A percentile compares a stretch with the other conserved stretches of the same genome.
These are phyloP conservation scores for Ogataea paraovalis DNA, from an alignment of 805 yeast genomes.

Conservation along the genomic window DNA sequence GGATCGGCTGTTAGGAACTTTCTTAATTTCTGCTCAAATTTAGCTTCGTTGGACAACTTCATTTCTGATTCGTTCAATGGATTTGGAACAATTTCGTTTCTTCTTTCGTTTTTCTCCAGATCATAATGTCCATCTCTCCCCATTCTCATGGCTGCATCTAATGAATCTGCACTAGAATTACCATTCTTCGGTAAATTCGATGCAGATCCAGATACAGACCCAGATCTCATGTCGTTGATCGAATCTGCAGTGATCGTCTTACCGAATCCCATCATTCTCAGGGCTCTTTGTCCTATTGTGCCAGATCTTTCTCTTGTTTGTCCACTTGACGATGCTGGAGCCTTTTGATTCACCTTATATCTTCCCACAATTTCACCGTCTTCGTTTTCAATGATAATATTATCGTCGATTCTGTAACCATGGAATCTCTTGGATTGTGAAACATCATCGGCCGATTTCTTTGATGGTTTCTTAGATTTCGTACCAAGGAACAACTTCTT, in stretches of 20 bases:
- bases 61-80: background rate
- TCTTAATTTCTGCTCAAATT: constrained; percentile 25
- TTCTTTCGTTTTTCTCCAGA: constrained; percentile 17
- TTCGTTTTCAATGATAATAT: constrained; percentile 78
- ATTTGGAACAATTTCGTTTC: constrained; percentile 22
- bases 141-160: background rate
- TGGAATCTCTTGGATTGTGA: constrained; percentile 33
- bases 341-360: constrained; percentile 60
- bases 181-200: background rate
- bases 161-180: constrained; percentile 4
- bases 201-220: too few relatives aligned
- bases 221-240: too few relatives aligned
- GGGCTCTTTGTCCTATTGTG: constrained; percentile 17
- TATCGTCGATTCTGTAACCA: constrained; percentile 79
- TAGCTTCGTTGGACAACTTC: constrained; percentile 6
- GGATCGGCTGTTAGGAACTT: constrained; percentile 24
- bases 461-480: constrained; percentile 5
- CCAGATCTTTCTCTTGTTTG: constrained; percentile 8
- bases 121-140: constrained; percentile 9
- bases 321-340: background rate
- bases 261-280: constrained; percentile 26
- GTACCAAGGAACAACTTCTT: constrained; percentile 13
- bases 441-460: constrained; percentile 1
- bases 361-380: constrained; percentile 90
- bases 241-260: constrained; percentile 8